A percentile compares a stretch with the other conserved stretches of the same genome.
Evolutionary conservation across 2,329 filamentous ascomycete genomes (phyloP).

Genomic region (Septoria linicola): DNA sequence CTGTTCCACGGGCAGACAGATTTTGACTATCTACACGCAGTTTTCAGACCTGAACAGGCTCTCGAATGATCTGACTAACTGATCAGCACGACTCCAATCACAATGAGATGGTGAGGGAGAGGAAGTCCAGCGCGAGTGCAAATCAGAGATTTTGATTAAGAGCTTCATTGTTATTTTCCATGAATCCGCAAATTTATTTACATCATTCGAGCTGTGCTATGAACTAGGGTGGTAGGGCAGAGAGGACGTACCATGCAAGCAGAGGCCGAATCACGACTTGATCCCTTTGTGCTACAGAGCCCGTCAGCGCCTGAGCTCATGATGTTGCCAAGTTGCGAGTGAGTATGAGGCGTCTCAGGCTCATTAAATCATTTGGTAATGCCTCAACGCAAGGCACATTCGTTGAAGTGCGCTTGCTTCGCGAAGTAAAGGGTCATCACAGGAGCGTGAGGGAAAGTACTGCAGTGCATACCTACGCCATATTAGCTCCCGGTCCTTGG

Average conservation of each 20-base stretch:
- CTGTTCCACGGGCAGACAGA: too few species aligned
- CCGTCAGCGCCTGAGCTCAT: background rate
- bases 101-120: background rate
- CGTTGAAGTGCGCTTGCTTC: too few species aligned
- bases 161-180: slow-evolving; percentile 23
- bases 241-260: slow-evolving; percentile 12
- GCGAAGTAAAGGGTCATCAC: too few species aligned
- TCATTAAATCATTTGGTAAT: slow-evolving; percentile 9
- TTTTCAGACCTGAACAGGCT: too few species aligned
- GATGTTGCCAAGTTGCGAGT: background rate
- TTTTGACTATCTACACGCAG: too few species aligned
- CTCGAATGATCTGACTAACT: background rate
- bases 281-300: too few species aligned
- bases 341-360: background rate
- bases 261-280: background rate
- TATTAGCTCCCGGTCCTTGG: too few species aligned
- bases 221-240: background rate
- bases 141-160: slow-evolving; percentile 34
- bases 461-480: too few species aligned
- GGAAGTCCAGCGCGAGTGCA: background rate
- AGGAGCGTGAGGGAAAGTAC: too few species aligned
- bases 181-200: slow-evolving; percentile 22
- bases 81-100: background rate
- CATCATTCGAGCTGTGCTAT: slow-evolving; percentile 20
- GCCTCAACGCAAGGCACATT: too few species aligned